Evolutionary conservation across 1,284 basidiomycete genomes (phyloP).

Genomic region (Pseudozyma hubeiensis): DNA sequence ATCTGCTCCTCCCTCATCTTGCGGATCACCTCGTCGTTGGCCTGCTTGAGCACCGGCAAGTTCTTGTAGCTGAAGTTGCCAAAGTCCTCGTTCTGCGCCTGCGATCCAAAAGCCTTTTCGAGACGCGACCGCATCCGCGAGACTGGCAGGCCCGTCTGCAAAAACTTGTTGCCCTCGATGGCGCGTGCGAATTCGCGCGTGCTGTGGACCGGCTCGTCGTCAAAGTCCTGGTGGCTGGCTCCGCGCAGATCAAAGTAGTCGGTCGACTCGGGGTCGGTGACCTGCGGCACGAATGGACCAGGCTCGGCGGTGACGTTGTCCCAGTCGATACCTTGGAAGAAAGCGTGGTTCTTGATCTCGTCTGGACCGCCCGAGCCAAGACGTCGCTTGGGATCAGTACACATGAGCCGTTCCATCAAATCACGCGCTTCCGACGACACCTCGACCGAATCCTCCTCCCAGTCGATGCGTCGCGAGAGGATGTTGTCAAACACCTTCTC

Average conservation of each 20-base stretch:
- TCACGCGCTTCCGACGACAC: constrained; percentile 87
- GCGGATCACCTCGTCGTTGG: constrained; percentile 97
- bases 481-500: constrained; percentile 99
- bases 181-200: constrained; percentile 53
- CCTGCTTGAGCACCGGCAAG: constrained; percentile 93
- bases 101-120: constrained; percentile 33
- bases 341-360: constrained; percentile 92
- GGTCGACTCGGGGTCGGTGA: constrained; percentile 94
- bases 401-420: constrained; percentile 90
- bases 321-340: constrained; percentile 93
- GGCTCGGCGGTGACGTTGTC: constrained; percentile 85
- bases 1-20: constrained; percentile 76
- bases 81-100: constrained; percentile 80
- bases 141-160: constrained; percentile 69
- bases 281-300: constrained; percentile 94
- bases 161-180: constrained; percentile 53
- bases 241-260: constrained; percentile 99
- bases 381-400: constrained; percentile 81
- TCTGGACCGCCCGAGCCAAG: constrained; percentile 88
- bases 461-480: constrained; percentile 92
- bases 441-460: constrained; percentile 93
- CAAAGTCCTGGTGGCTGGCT: constrained; percentile 86
- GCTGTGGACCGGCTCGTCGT: constrained; percentile 74
- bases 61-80: constrained; percentile 99
- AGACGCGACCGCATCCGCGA: constrained; percentile 40